Conservation (phyloP, 345 rosid species). For the Corymbia maculata region DNA sequence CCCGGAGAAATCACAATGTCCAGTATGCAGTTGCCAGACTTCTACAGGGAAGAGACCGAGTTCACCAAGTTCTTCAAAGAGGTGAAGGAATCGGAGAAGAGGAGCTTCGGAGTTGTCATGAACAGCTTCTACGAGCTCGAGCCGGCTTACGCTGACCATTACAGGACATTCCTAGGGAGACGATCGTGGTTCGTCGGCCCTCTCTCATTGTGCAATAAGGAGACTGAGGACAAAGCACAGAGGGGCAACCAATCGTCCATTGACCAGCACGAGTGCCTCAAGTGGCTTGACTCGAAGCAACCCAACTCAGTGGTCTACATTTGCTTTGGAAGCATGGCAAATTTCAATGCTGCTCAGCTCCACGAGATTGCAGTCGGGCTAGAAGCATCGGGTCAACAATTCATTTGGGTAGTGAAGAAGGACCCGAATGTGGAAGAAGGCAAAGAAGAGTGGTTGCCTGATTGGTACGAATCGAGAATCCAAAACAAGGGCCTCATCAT, state of each 20-base stretch:
- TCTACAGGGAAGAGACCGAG: neutral
- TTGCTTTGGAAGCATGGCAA: slow-evolving; percentile 25
- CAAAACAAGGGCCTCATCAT: slow-evolving; percentile 18
- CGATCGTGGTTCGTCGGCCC: slow-evolving; percentile 66
- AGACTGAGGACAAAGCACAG: slow-evolving; percentile 9
- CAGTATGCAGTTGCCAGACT: slow-evolving; percentile 2
- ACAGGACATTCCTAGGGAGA: slow-evolving; percentile 22
- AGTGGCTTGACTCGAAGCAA: slow-evolving; percentile 26
- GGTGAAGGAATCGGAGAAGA: slow-evolving; percentile 21
- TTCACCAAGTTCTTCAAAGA: slow-evolving; percentile 1
- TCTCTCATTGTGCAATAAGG: slow-evolving; percentile 17
- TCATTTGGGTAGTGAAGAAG: slow-evolving; percentile 36
- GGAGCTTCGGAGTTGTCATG: slow-evolving; percentile 50
- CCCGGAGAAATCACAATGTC: slow-evolving; percentile 19
- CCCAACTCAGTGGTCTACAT: slow-evolving; percentile 32
- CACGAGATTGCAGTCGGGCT: slow-evolving; percentile 32
- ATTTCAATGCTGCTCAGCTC: slow-evolving; percentile 14
- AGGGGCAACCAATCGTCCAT: slow-evolving; percentile 19
- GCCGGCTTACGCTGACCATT: slow-evolving; percentile 32
- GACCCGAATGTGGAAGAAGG: neutral
- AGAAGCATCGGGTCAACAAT: slow-evolving; percentile 23
- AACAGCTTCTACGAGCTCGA: slow-evolving; percentile 80
- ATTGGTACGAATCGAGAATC: slow-evolving; percentile 10
- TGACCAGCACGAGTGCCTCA: slow-evolving; percentile 18
- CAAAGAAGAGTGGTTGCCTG: slow-evolving; percentile 29